Evolutionary conservation across 148 eudicot species (phyloP).

Genomic region (Chenopodium quinoa): DNA sequence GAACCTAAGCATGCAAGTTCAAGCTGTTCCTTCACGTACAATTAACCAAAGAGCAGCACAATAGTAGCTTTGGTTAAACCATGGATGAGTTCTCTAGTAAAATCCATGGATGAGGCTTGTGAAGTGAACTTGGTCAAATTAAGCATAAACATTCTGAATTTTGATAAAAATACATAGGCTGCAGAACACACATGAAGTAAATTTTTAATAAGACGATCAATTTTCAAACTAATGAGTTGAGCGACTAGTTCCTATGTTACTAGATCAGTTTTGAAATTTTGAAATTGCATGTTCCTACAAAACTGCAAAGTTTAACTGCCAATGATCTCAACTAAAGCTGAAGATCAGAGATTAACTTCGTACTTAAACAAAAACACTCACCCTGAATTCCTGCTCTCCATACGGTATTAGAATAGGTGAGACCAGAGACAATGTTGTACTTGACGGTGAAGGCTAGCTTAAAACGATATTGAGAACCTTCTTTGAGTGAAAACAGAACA

Average conservation of each 20-base stretch:
- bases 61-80: not conserved
- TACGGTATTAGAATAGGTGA: conserved; percentile 48
- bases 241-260: not conserved
- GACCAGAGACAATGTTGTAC: conserved; percentile 64
- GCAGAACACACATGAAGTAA: not conserved
- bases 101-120: not conserved
- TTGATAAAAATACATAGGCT: not conserved
- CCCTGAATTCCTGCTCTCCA: conserved; percentile 67
- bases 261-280: not conserved
- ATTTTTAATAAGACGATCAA: not conserved
- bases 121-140: not conserved
- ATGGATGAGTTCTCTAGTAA: not conserved
- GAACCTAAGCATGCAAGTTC: not conserved
- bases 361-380: conserved; percentile 18
- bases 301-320: not conserved
- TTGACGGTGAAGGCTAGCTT: conserved; percentile 56
- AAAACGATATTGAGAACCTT: conserved; percentile 51
- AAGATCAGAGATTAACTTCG: not conserved
- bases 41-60: not conserved
- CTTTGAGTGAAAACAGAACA: conserved; percentile 52
- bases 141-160: not conserved
- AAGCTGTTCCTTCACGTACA: too few species aligned
- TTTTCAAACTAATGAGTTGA: not conserved
- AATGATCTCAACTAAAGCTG: not conserved
- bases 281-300: not conserved